Evolutionary conservation across 208 protist genomes (phyloP), one percentile per base, ranked within the genome.

Genomic region (Crithidia mellificae): DNA sequence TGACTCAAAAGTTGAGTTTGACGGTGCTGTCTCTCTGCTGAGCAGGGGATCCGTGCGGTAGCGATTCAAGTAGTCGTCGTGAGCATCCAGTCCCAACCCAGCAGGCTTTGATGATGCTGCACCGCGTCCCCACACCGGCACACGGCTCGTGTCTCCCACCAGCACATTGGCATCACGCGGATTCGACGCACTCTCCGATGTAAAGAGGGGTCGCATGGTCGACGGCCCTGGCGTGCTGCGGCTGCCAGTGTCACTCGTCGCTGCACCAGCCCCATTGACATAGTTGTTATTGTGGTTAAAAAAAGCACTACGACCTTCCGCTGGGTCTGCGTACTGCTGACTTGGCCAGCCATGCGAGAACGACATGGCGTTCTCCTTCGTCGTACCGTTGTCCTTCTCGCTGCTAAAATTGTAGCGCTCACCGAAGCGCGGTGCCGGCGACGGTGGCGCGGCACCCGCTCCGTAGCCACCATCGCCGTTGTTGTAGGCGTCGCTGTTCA

Each of bases 191-290:
- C 63, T 76, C 17, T n/a, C 43, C 15, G 70, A 61, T 11, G 55
- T 58, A 24, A 76, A 76, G 41, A 76, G 70, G 3, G 70, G 70
- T 1, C 63, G 70, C 34, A 58, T 53, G 11, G 70, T 58, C 32
- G 70, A 76, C 0, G 49, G 70, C 6, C 38, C 56, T 9, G 39
- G 56, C 8, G 24, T 32, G 52, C 46, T 51, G 30, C 63, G 36
- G 39, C 63, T 64, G 32, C 38, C 53, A n/a, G n/a, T n/a, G n/a
- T n/a, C n/a, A n/a, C n/a, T n/a, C n/a, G n/a, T n/a, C n/a, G n/a
- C n/a, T n/a, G n/a, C n/a, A n/a, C n/a, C n/a, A n/a, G n/a, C n/a
- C n/a, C n/a, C n/a, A n/a, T n/a, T n/a, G n/a, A n/a, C n/a, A n/a
- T n/a, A n/a, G n/a, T n/a, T n/a, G n/a, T n/a, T n/a, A n/a, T n/a